These are phyloP conservation scores for Candida sp. DNA, from an alignment of 1,139 yeast species.

Conservation along the genomic window DNA sequence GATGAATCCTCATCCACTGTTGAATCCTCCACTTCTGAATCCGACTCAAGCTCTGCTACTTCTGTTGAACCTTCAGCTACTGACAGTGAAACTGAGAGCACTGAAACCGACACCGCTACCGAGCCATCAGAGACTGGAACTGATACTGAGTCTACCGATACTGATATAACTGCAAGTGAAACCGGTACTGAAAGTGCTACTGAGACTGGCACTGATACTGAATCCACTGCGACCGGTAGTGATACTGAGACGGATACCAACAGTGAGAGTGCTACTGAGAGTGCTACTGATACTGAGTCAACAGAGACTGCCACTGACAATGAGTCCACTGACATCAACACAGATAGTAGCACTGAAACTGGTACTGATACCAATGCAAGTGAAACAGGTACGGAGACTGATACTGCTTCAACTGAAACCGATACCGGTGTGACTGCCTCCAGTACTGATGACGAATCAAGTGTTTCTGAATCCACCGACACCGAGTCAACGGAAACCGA, in stretches of 20 bases:
- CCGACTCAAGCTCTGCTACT: background rate
- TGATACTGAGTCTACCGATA: slow-evolving; percentile 1
- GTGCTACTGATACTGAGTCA: background rate
- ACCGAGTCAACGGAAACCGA: too few species aligned
- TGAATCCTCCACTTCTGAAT: background rate
- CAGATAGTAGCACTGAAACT: slow-evolving; percentile 8
- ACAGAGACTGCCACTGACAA: slow-evolving; percentile 7
- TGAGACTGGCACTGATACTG: background rate
- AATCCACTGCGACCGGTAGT: background rate
- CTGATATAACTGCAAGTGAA: background rate
- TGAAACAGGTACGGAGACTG: background rate
- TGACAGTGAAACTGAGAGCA: background rate
- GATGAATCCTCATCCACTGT: slow-evolving; percentile 4
- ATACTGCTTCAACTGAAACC: background rate
- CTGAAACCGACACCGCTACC: slow-evolving; percentile 12
- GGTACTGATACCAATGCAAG: background rate
- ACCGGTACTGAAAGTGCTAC: background rate
- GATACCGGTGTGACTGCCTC: slow-evolving; percentile 1
- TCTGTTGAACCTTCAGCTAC: background rate
- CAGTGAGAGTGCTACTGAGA: background rate
- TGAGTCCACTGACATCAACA: background rate
- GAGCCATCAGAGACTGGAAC: slow-evolving; percentile 3
- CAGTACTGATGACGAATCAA: slow-evolving; percentile 17
- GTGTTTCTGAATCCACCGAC: slow-evolving; percentile 16
- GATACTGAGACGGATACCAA: background rate